phyloP scores from a whole-genome alignment of 441 rosid genomes.

The Melastoma candidum region DNA sequence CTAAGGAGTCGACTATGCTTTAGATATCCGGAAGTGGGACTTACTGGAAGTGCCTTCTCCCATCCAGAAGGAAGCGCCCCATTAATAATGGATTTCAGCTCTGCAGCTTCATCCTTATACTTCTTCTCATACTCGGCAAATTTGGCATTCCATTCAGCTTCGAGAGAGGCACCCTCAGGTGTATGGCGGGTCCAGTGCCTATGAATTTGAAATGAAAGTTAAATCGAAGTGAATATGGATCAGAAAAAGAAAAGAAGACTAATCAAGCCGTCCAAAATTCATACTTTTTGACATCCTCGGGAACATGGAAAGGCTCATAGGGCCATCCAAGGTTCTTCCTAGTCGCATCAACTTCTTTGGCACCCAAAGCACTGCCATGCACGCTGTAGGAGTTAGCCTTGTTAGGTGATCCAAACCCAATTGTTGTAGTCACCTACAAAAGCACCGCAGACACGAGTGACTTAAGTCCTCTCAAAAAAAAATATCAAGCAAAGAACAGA shows the following conservation, averaged over 20 bases:
- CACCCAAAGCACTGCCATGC: conserved; percentile 41
- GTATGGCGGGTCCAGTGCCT: conserved; percentile 97
- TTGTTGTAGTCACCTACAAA: conserved; percentile 72
- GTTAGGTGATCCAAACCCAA: conserved; percentile 90
- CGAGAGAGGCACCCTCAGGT: conserved; percentile 62
- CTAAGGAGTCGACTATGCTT: too few species aligned
- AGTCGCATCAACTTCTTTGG: conserved; percentile 90
- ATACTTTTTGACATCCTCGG: conserved; percentile 73
- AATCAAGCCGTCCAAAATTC: conserved; percentile 4
- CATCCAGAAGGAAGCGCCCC: conserved; percentile 93
- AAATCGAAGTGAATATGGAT: too few species aligned
- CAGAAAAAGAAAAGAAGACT: neutral
- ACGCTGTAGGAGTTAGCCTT: conserved; percentile 40
- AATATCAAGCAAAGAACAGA: conserved; percentile 3
- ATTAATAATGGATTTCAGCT: conserved; percentile 61
- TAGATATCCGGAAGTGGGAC: too few species aligned
- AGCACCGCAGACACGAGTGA: neutral
- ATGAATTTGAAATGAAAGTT: conserved; percentile 14
- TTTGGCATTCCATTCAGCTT: conserved; percentile 86
- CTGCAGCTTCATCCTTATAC: conserved; percentile 90
- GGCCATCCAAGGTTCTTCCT: conserved; percentile 88
- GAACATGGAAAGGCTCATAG: conserved; percentile 69
- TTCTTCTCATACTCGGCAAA: conserved; percentile 88
- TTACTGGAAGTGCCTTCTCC: conserved; percentile 95
- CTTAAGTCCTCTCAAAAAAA: neutral